Evolutionary conservation across 139 green algal genomes (phyloP).

Genomic region (Chlorella ohadii): DNA sequence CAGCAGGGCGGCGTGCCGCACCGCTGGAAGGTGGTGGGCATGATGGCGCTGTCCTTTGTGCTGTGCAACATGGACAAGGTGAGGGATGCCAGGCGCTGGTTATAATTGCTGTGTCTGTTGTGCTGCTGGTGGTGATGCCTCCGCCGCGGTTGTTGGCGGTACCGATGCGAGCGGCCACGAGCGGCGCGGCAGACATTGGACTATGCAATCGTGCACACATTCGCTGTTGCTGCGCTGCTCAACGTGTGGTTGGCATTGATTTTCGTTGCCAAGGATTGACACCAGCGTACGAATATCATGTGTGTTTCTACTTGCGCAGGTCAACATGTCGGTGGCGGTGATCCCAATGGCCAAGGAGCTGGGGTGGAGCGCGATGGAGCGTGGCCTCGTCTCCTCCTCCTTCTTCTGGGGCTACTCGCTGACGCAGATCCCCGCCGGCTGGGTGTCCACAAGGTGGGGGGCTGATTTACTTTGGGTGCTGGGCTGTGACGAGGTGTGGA

Average conservation of each 20-base stretch:
- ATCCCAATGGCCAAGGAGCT: constrained; percentile 98
- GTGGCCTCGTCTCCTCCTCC: constrained; percentile 91
- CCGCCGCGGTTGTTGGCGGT: too few relatives aligned
- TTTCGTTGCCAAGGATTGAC: too few relatives aligned
- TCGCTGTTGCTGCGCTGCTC: too few relatives aligned
- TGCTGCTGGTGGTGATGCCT: too few relatives aligned
- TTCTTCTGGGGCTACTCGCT: constrained; percentile 99
- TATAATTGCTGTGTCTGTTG: too few relatives aligned
- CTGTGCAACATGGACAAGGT: constrained; percentile 99
- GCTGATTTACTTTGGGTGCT: too few relatives aligned
- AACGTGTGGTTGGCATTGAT: too few relatives aligned
- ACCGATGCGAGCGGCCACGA: too few relatives aligned
- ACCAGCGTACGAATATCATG: too few relatives aligned
- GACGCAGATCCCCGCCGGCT: constrained; percentile 95
- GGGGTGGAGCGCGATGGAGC: constrained; percentile 87
- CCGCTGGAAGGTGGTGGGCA: constrained; percentile 64
- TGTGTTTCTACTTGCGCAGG: constrained; percentile 51
- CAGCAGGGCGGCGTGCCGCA: constrained; percentile 45
- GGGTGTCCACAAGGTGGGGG: constrained; percentile 81
- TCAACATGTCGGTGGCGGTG: constrained; percentile 99
- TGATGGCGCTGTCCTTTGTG: constrained; percentile 84
- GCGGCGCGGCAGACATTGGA: too few relatives aligned
- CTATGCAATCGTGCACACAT: neutral
- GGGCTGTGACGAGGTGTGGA: too few relatives aligned
- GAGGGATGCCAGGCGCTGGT: neutral